phyloP scores from a whole-genome alignment of 2,329 filamentous ascomycete genomes.

The Botrytis elliptica region DNA sequence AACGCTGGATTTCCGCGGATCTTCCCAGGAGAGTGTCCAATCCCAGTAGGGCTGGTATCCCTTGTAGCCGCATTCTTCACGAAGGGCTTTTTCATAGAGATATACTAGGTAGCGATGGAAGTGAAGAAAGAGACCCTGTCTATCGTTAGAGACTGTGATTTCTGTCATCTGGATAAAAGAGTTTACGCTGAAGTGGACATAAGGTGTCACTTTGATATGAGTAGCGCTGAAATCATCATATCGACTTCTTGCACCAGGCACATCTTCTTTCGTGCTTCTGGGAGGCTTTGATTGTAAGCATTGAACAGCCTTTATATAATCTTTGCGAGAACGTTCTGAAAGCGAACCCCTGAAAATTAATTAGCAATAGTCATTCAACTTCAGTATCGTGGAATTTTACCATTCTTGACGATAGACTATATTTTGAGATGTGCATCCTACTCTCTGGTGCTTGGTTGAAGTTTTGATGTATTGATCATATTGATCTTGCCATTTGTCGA shows the following conservation, averaged over 20 bases:
- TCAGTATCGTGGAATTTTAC: not conserved
- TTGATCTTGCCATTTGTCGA: conserved; percentile 1
- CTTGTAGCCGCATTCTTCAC: conserved; percentile 46
- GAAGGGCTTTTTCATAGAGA: conserved; percentile 45
- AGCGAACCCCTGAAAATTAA: not conserved
- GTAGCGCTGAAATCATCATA: conserved; percentile 43
- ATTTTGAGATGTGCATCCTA: not conserved
- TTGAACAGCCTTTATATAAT: conserved; percentile 43
- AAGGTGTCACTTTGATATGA: conserved; percentile 41
- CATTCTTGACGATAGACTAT: conserved; percentile 15
- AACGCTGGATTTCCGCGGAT: conserved; percentile 49
- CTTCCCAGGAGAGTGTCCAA: conserved; percentile 25
- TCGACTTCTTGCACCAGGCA: conserved; percentile 29
- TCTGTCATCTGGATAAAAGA: not conserved
- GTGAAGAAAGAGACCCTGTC: conserved; percentile 23
- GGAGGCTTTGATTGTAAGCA: conserved; percentile 41
- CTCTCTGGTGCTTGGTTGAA: not conserved
- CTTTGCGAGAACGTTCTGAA: conserved; percentile 23
- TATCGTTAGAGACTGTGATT: not conserved
- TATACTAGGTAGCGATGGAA: conserved; percentile 45
- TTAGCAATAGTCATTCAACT: not conserved
- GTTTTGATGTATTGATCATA: conserved; percentile 10
- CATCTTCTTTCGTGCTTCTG: conserved; percentile 37
- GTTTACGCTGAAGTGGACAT: conserved; percentile 33
- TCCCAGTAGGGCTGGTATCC: conserved; percentile 42